Base-by-base conservation (phyloP, 2,329 filamentous ascomycete genomes). In the Rhexocercosporidium sp. region DNA sequence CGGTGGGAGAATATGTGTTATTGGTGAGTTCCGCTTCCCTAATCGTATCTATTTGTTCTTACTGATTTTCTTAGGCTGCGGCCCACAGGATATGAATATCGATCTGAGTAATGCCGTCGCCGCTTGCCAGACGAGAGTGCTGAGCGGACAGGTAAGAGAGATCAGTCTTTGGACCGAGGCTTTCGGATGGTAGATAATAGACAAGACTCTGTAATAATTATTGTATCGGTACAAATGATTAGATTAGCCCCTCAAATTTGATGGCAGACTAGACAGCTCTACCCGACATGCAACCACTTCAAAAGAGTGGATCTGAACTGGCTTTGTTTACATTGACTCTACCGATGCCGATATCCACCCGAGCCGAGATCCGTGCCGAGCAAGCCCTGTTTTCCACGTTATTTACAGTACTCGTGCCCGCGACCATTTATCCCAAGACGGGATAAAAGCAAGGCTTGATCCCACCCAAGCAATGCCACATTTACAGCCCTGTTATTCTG, bases 391-490 rank as follows among this genome's bases (percentile, higher is more conserved):
- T 18, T 3, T 22, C 44, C 18, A n/a, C 14, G 6, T 20, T n/a
- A n/a, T 3, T 6, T 4, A 14, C 12, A 5, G 29, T 31, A 5
- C 29, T 31, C n/a, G 29, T n/a, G 18, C 41, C n/a, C 3, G 14
- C 41, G 3, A 7, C 47, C 18, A 51, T 20, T 14, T 29, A 34
- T 37, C 49, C 49, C 31, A 37, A 37, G 51, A 20, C 31, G 16
- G 51, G 31, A 54, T 54, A n/a, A 34, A 54, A 34, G 31, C 53
- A 14, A 37, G 25, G 53, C 53, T 57, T 57, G 25, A 11, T 22
- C 31, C 37, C 1, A 29, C 39, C 53, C 53, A 57, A 57, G 53
- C 53, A 57, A 57, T 57, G 53, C 53, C 53, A 57, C 53, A 22
- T 22, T 54, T 6, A 5, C 7, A 16, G 29, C 29, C 9, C 9